Conservation (phyloP, 441 rosid species). For the Jatropha podagrica region DNA sequence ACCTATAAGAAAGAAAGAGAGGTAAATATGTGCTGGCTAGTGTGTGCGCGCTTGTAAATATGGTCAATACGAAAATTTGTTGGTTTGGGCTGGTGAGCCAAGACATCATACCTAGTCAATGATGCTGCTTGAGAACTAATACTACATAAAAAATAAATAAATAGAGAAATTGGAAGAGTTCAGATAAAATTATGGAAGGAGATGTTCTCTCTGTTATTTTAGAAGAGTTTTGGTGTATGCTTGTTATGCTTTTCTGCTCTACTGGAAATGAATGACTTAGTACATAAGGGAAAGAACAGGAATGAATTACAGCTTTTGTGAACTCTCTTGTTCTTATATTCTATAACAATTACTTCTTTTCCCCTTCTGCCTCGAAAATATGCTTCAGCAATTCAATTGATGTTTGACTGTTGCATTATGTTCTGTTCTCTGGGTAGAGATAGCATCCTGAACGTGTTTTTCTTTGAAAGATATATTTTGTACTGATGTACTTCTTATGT, state of each 20-base stretch:
- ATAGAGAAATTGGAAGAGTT: neutral
- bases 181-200: neutral
- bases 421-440: neutral
- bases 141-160: neutral
- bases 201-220: neutral
- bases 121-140: neutral
- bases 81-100: neutral
- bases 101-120: neutral
- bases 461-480: neutral
- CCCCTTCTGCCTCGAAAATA: neutral
- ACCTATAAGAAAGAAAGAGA: neutral
- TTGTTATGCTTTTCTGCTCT: neutral
- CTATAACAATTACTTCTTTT: neutral
- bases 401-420: neutral
- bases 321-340: neutral
- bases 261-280: neutral
- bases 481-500: constrained; percentile 2
- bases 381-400: neutral
- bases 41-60: neutral
- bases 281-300: neutral
- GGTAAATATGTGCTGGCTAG: neutral
- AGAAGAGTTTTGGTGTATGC: neutral
- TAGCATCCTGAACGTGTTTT: neutral
- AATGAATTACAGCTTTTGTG: constrained; percentile 1
- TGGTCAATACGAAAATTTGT: neutral